phyloP scores from a whole-genome alignment of 805 yeast species.

The Schizosaccharomyces octosporus region DNA sequence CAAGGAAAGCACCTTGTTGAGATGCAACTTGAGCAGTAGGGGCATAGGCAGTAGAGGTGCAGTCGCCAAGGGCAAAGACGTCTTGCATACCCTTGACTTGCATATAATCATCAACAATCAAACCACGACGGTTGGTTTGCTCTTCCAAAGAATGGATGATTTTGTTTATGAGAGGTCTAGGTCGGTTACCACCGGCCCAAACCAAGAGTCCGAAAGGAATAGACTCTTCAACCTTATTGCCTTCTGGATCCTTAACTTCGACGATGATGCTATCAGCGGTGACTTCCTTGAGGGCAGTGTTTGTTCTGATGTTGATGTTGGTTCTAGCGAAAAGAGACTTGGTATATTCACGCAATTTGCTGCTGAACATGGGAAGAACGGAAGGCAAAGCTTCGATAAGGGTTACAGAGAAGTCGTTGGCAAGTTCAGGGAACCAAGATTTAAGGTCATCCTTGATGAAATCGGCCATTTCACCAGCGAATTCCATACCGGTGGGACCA shows the following conservation, averaged over 20 bases:
- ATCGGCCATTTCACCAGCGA: slow-evolving; percentile 89
- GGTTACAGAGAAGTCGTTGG: slow-evolving; percentile 58
- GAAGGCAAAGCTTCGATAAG: slow-evolving; percentile 80
- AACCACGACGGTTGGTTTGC: slow-evolving; percentile 70
- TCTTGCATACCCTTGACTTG: slow-evolving; percentile 63
- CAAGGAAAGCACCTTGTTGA: slow-evolving; percentile 74
- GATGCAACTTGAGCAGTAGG: slow-evolving; percentile 96
- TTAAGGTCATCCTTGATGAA: slow-evolving; percentile 74
- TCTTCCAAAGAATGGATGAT: slow-evolving; percentile 38
- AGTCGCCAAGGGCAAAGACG: slow-evolving; percentile 81
- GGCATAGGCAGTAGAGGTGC: slow-evolving; percentile 68
- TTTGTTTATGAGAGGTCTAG: slow-evolving; percentile 46
- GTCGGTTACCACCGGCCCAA: slow-evolving; percentile 96
- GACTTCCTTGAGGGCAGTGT: slow-evolving; percentile 74
- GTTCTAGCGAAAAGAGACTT: slow-evolving; percentile 44
- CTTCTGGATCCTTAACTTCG: slow-evolving; percentile 39
- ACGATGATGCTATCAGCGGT: slow-evolving; percentile 48
- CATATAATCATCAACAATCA: slow-evolving; percentile 58
- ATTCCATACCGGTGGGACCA: slow-evolving; percentile 96
- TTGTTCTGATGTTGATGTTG: slow-evolving; percentile 51
- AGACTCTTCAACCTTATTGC: slow-evolving; percentile 31
- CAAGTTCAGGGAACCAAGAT: slow-evolving; percentile 72
- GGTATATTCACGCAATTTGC: slow-evolving; percentile 36
- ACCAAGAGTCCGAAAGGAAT: slow-evolving; percentile 81
- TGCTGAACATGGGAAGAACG: slow-evolving; percentile 32